Base-by-base conservation (phyloP, 2,329 filamentous ascomycete genomes). In the Phyllosticta citribraziliensis region DNA sequence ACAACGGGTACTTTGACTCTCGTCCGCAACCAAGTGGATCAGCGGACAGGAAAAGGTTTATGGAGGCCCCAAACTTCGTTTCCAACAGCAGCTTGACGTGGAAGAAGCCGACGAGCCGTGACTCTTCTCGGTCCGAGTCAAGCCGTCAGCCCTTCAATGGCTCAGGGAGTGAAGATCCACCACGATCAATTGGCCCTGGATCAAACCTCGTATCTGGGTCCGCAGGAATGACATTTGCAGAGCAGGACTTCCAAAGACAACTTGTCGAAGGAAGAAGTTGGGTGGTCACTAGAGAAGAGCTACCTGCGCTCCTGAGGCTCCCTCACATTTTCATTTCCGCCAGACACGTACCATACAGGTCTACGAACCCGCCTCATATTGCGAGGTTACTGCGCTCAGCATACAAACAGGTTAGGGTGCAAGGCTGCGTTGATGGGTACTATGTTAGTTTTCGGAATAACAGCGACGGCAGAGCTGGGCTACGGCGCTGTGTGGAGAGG, bases 311-410 rank as follows among this genome's bases (percentile, higher is more conserved):
- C 2, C 57, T 40, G n/a, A 33, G 30, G 14, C 22, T 17, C 19
- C 54, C 59, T 19, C 50, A 61, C 52, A 61, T 61, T 25, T 61
- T 57, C 59, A 57, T 61, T 11, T 56, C 59, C 17, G 52, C 54
- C 14, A 52, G 24, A 17, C 14, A 57, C 8, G 22, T 57, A n/a
- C 55, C 54, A 19, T 61, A 52, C 20, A 3, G 25, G 10, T 22
- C 25, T 12, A 3, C 14, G 10, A 57, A 19, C 5, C 50, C 53
- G 6, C 27, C 27, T 17, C 50, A 56, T 17, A 25, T 56, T 10
- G 50, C 35, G 6, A 27, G 40, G 19, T n/a, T 52, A 9, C 5
- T 57, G 14, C 10, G 12, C 20, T 40, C 12, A 53, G 40, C 52
- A 17, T 9, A 30, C 5, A n/a, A 1, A 6, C 10, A n/a, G 17